Base-by-base conservation (phyloP, 2,329 filamentous ascomycete species). In the Colletotrichum sp. region DNA sequence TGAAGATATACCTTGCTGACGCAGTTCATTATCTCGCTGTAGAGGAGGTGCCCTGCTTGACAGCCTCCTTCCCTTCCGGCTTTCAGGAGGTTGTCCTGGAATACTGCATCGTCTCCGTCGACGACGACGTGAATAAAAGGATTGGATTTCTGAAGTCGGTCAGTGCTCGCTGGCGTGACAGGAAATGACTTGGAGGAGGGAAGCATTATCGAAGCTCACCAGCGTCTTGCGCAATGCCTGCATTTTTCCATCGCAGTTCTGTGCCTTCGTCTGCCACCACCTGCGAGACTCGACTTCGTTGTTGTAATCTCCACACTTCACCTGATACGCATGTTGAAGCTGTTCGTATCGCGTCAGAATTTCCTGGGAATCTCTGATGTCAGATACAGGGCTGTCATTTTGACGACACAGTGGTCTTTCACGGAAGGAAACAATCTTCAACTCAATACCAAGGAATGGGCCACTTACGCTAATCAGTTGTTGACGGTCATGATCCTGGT, bases 101-200 rank as follows among this genome's bases (percentile, higher is more conserved):
- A 83, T 36, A 81, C 74, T 18, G 80, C 80, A 5, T 81, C 81
- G 54, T 83, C 81, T 27, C 82, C 82, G 47, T 83, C 81, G 29
- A 83, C 78, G 47, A 82, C 78, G 31, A 80, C 78, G 55, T 78
- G 80, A 11, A 79, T 81, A 54, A 55, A 83, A 82, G 79, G 76
- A 8, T 77, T 76, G 18, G 79, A 78, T 64, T 83, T 80, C 80
- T 82, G 71, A 11, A 16, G 12, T 27, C 18, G 18, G 21, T 55
- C 21, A 55, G 51, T 47, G 15, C 16, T n/a, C 43, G 43, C n/a
- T 11, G 43, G 43, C n/a, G 31, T 33, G 31, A n/a, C 3, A 47
- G 43, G 43, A 47, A n/a, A 47, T 47, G 43, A 47, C 43, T 16
- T 16, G 43, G 3, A 11, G 38, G 38, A 47, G 43, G 43, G 43